Percentiles rank a stretch among this genome's conserved stretches.
Evolutionary conservation across 2,329 filamentous ascomycete species (phyloP).

Genomic region (Coniochaeta prunicola): DNA sequence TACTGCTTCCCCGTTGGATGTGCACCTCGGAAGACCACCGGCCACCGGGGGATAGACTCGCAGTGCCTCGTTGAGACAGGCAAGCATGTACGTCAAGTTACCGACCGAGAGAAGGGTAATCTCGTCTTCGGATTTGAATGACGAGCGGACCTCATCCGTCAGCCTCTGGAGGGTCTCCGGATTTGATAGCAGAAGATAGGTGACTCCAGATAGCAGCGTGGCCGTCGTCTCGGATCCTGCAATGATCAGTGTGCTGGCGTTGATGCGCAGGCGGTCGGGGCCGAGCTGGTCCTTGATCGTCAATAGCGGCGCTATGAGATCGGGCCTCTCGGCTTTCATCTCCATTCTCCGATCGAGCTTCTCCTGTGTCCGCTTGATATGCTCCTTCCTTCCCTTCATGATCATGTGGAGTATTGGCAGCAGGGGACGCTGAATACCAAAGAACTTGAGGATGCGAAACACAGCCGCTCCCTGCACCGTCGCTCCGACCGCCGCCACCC

Average conservation of each 20-base stretch:
- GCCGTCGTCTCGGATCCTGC: conserved; percentile 12
- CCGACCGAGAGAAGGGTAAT: conserved; percentile 15
- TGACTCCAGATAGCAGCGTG: conserved; percentile 5
- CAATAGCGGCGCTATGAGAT: conserved; percentile 12
- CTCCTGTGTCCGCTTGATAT: conserved; percentile 2
- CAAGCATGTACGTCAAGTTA: conserved; percentile 18
- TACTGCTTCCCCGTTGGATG: conserved; percentile 14
- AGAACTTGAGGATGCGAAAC: conserved; percentile 1
- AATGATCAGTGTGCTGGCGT: conserved; percentile 3
- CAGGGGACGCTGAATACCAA: neutral
- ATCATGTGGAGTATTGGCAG: neutral
- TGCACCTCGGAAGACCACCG: conserved; percentile 9
- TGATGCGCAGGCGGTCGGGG: neutral
- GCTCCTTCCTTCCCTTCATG: neutral
- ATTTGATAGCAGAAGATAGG: conserved; percentile 12
- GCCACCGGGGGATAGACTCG: conserved; percentile 17
- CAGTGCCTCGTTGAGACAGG: conserved; percentile 21
- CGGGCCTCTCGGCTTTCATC: conserved; percentile 6
- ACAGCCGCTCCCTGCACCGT: conserved; percentile 7
- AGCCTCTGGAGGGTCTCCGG: conserved; percentile 7
- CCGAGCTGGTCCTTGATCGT: conserved; percentile 4
- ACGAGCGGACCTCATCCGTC: conserved; percentile 10
- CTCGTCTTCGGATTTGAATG: conserved; percentile 6
- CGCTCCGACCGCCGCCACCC: conserved; percentile 19
- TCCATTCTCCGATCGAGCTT: conserved; percentile 8